phyloP scores from a whole-genome alignment of 495 filamentous ascomycete genomes.

The Penicillium goetzii region DNA sequence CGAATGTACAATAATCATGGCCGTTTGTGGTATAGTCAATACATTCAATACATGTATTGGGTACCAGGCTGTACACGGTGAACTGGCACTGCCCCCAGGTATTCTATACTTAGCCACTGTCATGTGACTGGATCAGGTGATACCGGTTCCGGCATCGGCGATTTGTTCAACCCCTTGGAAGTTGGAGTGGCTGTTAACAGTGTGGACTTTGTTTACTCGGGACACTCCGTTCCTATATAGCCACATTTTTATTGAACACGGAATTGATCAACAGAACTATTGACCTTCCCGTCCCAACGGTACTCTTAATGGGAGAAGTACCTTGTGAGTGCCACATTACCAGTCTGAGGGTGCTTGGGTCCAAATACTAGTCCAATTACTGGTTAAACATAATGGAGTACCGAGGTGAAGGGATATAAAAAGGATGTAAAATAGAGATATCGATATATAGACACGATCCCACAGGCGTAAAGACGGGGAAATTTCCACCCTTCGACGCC shows the following conservation, averaged over 20 bases:
- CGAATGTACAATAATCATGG: neutral
- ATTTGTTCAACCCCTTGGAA: neutral
- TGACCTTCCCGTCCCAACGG: neutral
- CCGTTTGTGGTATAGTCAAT: neutral
- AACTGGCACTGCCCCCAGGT: neutral
- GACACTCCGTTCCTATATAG: neutral
- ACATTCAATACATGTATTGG: neutral
- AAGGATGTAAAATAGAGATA: constrained; percentile 11
- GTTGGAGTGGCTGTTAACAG: neutral
- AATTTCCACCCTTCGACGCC: constrained; percentile 25
- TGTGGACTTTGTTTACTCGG: neutral
- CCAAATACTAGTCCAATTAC: neutral
- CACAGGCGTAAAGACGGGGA: constrained; percentile 12
- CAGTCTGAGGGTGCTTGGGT: neutral
- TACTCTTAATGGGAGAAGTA: neutral
- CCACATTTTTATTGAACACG: neutral
- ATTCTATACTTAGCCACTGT: constrained; percentile 6
- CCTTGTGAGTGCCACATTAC: neutral
- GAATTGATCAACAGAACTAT: constrained; percentile 2
- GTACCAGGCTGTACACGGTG: neutral
- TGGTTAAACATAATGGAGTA: neutral
- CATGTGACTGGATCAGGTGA: constrained; percentile 22
- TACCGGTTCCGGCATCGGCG: constrained; percentile 19
- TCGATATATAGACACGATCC: constrained; percentile 30
- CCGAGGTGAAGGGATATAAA: neutral